Evolutionary conservation across 495 filamentous ascomycete species (phyloP).

Genomic region (Mycothermus thermophilus): DNA sequence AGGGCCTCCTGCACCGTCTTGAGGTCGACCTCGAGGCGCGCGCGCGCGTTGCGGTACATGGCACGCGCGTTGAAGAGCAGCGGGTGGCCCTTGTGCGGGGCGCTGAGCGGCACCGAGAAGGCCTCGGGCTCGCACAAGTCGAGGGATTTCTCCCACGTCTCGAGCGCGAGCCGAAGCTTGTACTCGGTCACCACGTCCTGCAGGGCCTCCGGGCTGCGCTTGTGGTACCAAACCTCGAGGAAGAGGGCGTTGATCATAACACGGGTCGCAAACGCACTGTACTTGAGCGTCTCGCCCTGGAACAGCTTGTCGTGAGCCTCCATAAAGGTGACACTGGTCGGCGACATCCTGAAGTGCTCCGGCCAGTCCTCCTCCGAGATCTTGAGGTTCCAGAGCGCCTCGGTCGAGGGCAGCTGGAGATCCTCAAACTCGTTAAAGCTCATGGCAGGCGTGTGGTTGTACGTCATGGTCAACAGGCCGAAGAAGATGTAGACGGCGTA

Average conservation of each 20-base stretch:
- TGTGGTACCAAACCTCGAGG: slow-evolving; percentile 97
- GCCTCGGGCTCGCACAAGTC: slow-evolving; percentile 88
- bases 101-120: slow-evolving; percentile 79
- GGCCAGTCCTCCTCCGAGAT: slow-evolving; percentile 73
- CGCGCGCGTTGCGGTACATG: slow-evolving; percentile 86
- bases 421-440: slow-evolving; percentile 96
- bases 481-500: slow-evolving; percentile 99
- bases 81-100: slow-evolving; percentile 94
- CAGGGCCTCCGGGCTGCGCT: slow-evolving; percentile 87
- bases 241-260: slow-evolving; percentile 99
- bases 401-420: slow-evolving; percentile 80
- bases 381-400: slow-evolving; percentile 86
- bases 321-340: slow-evolving; percentile 70
- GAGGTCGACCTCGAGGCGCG: slow-evolving; percentile 85
- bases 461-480: slow-evolving; percentile 85
- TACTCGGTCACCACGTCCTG: slow-evolving; percentile 97
- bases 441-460: slow-evolving; percentile 93
- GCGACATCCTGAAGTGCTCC: slow-evolving; percentile 55
- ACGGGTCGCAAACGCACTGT: slow-evolving; percentile 94
- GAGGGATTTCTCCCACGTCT: slow-evolving; percentile 95
- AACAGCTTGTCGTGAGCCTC: slow-evolving; percentile 91
- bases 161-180: slow-evolving; percentile 87
- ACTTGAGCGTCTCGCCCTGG: slow-evolving; percentile 78
- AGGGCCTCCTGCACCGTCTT: slow-evolving; percentile 93
- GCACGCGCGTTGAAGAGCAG: slow-evolving; percentile 98